These are phyloP conservation scores for Euphorbia tirucalli DNA, from an alignment of 345 rosid species.

Conservation along the genomic window DNA sequence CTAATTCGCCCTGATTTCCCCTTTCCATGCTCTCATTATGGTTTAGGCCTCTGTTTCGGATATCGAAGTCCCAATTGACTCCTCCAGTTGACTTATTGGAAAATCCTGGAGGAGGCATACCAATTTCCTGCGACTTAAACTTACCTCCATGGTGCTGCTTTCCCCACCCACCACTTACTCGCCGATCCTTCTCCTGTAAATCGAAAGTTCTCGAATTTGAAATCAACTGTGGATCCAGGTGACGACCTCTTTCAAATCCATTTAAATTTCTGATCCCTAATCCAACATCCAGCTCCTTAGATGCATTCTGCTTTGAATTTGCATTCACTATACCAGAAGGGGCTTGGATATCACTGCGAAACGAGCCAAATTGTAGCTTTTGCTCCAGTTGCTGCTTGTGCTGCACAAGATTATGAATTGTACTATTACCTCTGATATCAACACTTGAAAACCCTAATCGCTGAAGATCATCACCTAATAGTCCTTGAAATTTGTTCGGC, in stretches of 20 bases:
- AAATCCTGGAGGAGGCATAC: constrained; percentile 44
- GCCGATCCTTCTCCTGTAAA: constrained; percentile 28
- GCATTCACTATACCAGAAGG: constrained; percentile 33
- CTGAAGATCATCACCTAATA: constrained; percentile 41
- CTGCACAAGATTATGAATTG: constrained; percentile 36
- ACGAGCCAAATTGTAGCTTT: constrained; percentile 59
- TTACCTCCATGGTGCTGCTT: constrained; percentile 37
- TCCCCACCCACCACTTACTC: constrained; percentile 35
- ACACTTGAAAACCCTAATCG: constrained; percentile 47
- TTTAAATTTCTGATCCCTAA: constrained; percentile 21
- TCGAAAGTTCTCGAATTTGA: constrained; percentile 35
- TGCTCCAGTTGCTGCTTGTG: constrained; percentile 37
- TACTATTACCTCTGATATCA: constrained; percentile 16
- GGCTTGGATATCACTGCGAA: constrained; percentile 42
- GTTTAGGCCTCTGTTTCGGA: constrained; percentile 33
- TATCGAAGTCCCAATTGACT: constrained; percentile 29
- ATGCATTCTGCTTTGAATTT: constrained; percentile 29
- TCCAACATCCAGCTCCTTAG: constrained; percentile 27
- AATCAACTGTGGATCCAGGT: constrained; percentile 27
- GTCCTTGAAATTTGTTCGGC: constrained; percentile 23
- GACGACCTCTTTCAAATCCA: constrained; percentile 36
- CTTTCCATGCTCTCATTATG: constrained; percentile 31
- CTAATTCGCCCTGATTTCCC: constrained; percentile 28
- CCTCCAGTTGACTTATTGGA: constrained; percentile 31
- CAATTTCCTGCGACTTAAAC: constrained; percentile 29